phyloP scores from a whole-genome alignment of 805 yeast species.

The Pichia heedii region DNA sequence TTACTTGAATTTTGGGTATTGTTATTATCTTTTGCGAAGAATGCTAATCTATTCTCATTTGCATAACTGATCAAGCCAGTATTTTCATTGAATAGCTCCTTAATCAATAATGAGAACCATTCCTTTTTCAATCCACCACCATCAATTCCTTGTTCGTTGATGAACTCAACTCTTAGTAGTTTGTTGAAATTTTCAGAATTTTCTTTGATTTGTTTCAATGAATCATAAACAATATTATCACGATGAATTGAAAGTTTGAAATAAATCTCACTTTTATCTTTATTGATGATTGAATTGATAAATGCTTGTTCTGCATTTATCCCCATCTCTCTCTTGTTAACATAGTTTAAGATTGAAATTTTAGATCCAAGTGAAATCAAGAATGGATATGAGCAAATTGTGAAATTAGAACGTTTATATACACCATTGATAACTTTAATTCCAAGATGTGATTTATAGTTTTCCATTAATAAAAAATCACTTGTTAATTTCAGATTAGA shows the following conservation, averaged over 20 bases:
- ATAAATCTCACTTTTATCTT: constrained; percentile 54
- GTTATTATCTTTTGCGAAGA: constrained; percentile 50
- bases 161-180: constrained; percentile 67
- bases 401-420: constrained; percentile 28
- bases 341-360: constrained; percentile 71
- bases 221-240: constrained; percentile 59
- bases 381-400: constrained; percentile 80
- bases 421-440: constrained; percentile 19
- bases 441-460: constrained; percentile 27
- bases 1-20: no score
- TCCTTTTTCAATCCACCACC: constrained; percentile 93
- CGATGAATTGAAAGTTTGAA: constrained; percentile 65
- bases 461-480: constrained; percentile 35
- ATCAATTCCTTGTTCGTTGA: constrained; percentile 87
- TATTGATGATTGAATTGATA: constrained; percentile 53
- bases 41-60: constrained; percentile 60
- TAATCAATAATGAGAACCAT: constrained; percentile 76
- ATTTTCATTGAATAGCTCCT: constrained; percentile 58
- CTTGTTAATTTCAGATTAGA: no score
- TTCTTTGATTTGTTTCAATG: constrained; percentile 51
- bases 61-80: constrained; percentile 59
- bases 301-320: constrained; percentile 85
- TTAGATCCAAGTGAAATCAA: constrained; percentile 75
- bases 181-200: constrained; percentile 59
- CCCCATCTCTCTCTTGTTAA: constrained; percentile 74